A percentile compares a stretch with the other conserved stretches of the same genome.
phyloP scores from a whole-genome alignment of 768 basidiomycete genomes.

The Boletus bicolor region DNA sequence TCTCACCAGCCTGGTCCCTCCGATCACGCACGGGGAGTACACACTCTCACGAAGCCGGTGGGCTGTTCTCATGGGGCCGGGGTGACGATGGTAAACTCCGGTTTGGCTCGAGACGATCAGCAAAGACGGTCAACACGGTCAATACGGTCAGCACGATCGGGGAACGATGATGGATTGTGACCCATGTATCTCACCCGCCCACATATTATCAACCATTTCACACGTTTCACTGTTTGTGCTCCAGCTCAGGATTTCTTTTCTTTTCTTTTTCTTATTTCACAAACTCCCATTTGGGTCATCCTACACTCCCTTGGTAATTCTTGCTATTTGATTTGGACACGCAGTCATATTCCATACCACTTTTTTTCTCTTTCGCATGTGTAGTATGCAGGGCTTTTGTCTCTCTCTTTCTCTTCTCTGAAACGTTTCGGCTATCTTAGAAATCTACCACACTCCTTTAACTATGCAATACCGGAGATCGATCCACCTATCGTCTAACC shows the following conservation, averaged over 20 bases:
- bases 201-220: not conserved
- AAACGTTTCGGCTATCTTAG: conserved; percentile 4
- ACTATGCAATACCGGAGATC: conserved; percentile 14
- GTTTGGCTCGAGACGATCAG: conserved; percentile 71
- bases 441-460: conserved; percentile 16
- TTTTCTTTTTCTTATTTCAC: conserved; percentile 5
- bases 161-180: conserved; percentile 22
- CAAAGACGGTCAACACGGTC: conserved; percentile 35
- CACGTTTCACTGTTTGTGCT: conserved; percentile 4
- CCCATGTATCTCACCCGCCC: not conserved
- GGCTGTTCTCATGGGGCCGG: conserved; percentile 68
- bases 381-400: conserved; percentile 31
- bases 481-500: conserved; percentile 19
- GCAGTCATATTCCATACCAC: conserved; percentile 8
- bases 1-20: conserved; percentile 83
- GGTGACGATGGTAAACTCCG: conserved; percentile 63
- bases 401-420: not conserved
- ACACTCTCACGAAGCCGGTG: conserved; percentile 63
- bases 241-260: conserved; percentile 2
- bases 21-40: conserved; percentile 76
- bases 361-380: conserved; percentile 17
- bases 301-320: conserved; percentile 35
- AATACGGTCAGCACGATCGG: conserved; percentile 10
- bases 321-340: conserved; percentile 21
- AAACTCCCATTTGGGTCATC: conserved; percentile 22